Evolutionary conservation across 495 filamentous ascomycete genomes (phyloP).

Genomic region (Penicillium macrosclerotiorum): DNA sequence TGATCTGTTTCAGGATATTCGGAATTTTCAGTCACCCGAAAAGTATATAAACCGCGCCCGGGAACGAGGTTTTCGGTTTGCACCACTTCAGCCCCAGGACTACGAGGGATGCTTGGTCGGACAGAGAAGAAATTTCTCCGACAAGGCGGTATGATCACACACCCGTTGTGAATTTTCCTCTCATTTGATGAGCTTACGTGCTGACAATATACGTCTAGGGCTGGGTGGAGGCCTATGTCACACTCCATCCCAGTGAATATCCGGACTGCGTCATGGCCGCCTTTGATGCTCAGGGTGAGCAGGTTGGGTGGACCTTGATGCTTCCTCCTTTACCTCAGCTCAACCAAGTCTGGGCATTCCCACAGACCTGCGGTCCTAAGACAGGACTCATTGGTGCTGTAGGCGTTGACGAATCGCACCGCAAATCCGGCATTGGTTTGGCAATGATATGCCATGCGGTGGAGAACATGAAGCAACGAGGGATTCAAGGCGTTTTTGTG

Average conservation of each 20-base stretch:
- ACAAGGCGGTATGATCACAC: slow-evolving; percentile 31
- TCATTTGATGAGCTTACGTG: not conserved
- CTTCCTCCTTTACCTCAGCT: slow-evolving; percentile 30
- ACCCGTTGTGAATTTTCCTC: too few species aligned
- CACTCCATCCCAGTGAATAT: slow-evolving; percentile 36
- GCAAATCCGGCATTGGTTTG: slow-evolving; percentile 44
- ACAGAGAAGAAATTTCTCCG: slow-evolving; percentile 43
- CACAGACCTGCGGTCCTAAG: slow-evolving; percentile 40
- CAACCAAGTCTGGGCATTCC: slow-evolving; percentile 44
- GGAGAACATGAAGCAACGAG: slow-evolving; percentile 47
- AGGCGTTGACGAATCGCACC: slow-evolving; percentile 41
- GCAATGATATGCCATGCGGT: slow-evolving; percentile 48
- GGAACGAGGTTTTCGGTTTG: slow-evolving; percentile 38
- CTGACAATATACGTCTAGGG: slow-evolving; percentile 25
- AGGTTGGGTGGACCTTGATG: slow-evolving; percentile 53
- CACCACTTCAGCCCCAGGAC: slow-evolving; percentile 34
- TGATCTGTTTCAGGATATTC: slow-evolving; percentile 46
- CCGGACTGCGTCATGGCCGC: slow-evolving; percentile 47
- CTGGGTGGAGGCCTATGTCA: slow-evolving; percentile 47
- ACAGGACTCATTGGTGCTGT: slow-evolving; percentile 52
- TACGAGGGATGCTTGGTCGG: slow-evolving; percentile 45
- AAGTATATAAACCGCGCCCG: slow-evolving; percentile 36
- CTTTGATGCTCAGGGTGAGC: slow-evolving; percentile 37
- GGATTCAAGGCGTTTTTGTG: slow-evolving; percentile 48
- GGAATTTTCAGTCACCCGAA: slow-evolving; percentile 31